Evolutionary conservation across 306 rosid species (phyloP), one percentile per base, ranked within the genome.

Genomic region (Prunus kanzakura): DNA sequence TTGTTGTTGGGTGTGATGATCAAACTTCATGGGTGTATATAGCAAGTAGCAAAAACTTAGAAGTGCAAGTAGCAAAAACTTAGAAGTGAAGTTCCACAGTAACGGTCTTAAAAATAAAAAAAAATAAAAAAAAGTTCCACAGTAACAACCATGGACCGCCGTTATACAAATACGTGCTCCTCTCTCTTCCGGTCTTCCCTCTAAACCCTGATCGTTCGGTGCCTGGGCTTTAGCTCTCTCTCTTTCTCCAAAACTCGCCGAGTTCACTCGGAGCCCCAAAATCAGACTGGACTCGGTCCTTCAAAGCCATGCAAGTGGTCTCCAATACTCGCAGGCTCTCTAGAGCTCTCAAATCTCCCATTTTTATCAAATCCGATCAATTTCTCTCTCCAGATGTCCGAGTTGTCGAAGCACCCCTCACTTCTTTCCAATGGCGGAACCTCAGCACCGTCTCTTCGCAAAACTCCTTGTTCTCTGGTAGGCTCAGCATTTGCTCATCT

Each of bases 301-400:
- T 32, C 20, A 56, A 79, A 72, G 85, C 88, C 76, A 91, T 95
- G 99, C 96, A 89, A 83, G 83, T 83, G 58, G 6, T 84, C 60
- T 86, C 87, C 61, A 87, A 71, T 54, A 81, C 93, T 80, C 88
- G 93, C 60, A 79, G 92, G 45, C 80, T 85, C 86, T 79, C 90
- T 56, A 77, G 86, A 57, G 64, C 79, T 3, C 61, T 95, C 65
- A 83, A 85, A 76, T 89, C 89, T 82, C 76, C 82, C 25, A 55
- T 82, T 45, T 69, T 38, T 47, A 29, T 89, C 47, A 76, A 64
- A 57, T 79, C 83, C 71, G 74, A 79, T 14, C 84, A 80, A 18
- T 79, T 82, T 77, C 82, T 82, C 49, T 81, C 86, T 12, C 69
- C 89, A 11, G 78, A 82, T 69, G 64, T 66, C 50, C 88, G 56